These are phyloP conservation scores for Umbellularia californica DNA, from an alignment of 164 flowering plant species.

Conservation along the genomic window DNA sequence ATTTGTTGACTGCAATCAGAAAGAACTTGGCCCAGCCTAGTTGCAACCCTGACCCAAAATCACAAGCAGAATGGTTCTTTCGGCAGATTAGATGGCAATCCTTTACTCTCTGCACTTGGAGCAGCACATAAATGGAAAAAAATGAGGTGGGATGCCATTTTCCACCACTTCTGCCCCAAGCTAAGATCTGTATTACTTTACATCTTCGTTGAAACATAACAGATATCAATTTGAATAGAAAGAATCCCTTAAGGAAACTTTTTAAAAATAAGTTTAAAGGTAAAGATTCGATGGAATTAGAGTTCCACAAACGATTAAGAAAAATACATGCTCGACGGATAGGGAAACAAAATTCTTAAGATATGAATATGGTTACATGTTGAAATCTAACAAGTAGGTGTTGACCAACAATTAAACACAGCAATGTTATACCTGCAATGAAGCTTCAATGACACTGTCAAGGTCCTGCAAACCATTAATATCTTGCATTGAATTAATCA, in stretches of 20 bases:
- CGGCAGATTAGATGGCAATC: too few species aligned
- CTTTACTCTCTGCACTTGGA: too few species aligned
- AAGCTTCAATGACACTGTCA: constrained; percentile 26
- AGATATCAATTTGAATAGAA: not conserved
- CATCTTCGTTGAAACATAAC: not conserved
- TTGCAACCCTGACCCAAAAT: too few species aligned
- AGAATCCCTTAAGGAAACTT: not conserved
- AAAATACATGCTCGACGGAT: not conserved
- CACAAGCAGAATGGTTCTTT: too few species aligned
- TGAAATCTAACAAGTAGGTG: not conserved
- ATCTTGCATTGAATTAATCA: constrained; percentile 17
- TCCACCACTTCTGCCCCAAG: not conserved
- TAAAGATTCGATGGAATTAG: too few species aligned
- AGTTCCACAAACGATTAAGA: not conserved
- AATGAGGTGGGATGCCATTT: not conserved
- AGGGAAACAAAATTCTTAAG: not conserved
- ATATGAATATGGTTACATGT: not conserved
- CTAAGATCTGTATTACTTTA: not conserved
- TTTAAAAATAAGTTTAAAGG: too few species aligned
- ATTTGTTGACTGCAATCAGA: too few species aligned
- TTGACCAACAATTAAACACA: not conserved
- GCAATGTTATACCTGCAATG: constrained; percentile 24
- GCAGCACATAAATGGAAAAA: not conserved
- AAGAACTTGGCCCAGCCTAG: too few species aligned
- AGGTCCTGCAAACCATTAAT: constrained; percentile 12